Evolutionary conservation across 345 rosid species (phyloP).

Genomic region (Ceriops tagal): DNA sequence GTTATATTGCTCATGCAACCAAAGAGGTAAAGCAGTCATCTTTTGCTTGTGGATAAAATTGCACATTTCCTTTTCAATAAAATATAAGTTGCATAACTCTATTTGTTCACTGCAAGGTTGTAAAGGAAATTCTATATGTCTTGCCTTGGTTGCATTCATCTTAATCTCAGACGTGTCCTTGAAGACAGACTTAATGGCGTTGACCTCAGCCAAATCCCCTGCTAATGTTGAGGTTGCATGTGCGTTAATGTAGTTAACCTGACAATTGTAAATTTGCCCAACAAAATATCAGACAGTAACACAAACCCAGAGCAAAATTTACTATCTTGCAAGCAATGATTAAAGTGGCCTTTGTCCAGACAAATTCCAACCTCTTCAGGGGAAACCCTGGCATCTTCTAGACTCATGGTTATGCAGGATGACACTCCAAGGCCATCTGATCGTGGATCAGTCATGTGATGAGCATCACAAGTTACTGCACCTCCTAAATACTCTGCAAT

Average conservation of each 20-base stretch:
- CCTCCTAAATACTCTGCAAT: conserved; percentile 67
- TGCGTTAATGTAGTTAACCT: conserved; percentile 68
- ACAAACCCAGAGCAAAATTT: not conserved
- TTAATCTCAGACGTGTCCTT: conserved; percentile 64
- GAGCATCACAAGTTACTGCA: conserved; percentile 59
- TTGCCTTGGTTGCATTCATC: conserved; percentile 69
- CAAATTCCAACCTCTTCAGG: conserved; percentile 56
- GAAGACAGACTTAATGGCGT: conserved; percentile 56
- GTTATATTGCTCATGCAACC: too few relatives aligned
- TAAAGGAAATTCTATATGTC: not conserved
- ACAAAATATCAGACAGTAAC: conserved; percentile 5
- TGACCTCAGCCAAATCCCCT: conserved; percentile 71
- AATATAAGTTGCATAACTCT: not conserved
- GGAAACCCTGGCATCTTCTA: conserved; percentile 63
- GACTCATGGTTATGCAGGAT: conserved; percentile 52
- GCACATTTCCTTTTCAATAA: too few relatives aligned
- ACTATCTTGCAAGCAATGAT: not conserved
- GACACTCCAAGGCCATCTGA: conserved; percentile 64
- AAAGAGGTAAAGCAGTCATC: too few relatives aligned
- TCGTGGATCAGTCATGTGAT: conserved; percentile 68
- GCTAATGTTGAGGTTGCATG: conserved; percentile 72
- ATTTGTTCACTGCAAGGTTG: not conserved
- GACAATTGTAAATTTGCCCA: conserved; percentile 3
- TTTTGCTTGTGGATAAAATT: too few relatives aligned
- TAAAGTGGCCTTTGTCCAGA: not conserved